Base-by-base conservation (phyloP, 192 early-diverging fungal genomes). In the Pilaira anomala region DNA sequence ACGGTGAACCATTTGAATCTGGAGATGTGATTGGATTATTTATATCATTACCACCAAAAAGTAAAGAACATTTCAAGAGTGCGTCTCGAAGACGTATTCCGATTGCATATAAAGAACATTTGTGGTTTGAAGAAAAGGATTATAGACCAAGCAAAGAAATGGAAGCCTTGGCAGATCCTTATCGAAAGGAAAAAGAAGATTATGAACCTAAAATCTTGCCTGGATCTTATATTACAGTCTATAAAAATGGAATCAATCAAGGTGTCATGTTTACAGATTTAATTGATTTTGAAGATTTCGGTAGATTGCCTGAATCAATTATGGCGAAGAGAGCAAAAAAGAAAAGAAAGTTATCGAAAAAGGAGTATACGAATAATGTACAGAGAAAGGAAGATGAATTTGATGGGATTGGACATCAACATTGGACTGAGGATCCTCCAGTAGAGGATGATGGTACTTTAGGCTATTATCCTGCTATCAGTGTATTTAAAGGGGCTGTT, bases 11-110 rank as follows among this genome's bases (percentile, higher is more conserved):
- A 2, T 88, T 86, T 63, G 53, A 71, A 41, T 74, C 79, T 0
- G 84, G 85, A 0, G 86, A 88, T 68, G 84, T 87, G 8, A 87
- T 88, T 54, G 86, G 86, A 21, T 56, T 86, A 9, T 76, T 71
- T 61, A 85, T 88, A 14, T 71, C 74, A 29, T 55, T 88, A 12
- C 85, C 82, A 4, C 68, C 71, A 22, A 66, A 66, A 8, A 65
- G 72, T 7, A 56, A 68, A 42, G 66, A 68, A 8, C 33, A 54
- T 0, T 70, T 76, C 36, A 79, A 77, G 49, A 74, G 76, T 28
- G 70, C 74, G n/a, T 55, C 72, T 13, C 68, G 80, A 30, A 64
- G 76, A 28, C 71, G 82, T 44, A 73, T 74, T 24, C 73, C 83
- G 6, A 84, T 86, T 44, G 66, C 67, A 12, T 82, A 76, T 63